These are phyloP conservation scores for Mucor piriformis DNA, from an alignment of 371 early-diverging fungal genomes.

Conservation along the genomic window DNA sequence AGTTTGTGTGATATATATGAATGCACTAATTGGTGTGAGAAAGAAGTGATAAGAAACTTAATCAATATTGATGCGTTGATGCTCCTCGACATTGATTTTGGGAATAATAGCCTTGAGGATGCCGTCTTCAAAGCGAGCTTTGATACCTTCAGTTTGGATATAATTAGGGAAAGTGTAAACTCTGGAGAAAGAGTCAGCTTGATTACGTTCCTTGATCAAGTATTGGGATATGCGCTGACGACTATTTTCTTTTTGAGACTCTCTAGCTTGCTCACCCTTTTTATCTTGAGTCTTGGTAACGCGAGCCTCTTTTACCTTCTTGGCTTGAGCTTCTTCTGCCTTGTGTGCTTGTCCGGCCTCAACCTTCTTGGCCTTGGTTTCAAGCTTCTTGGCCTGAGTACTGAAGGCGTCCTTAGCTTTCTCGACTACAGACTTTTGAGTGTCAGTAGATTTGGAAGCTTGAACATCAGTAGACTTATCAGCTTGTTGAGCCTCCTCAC, in stretches of 20 bases:
- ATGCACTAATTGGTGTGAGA: neutral
- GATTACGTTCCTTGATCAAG: constrained; percentile 41
- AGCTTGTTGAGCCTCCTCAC: neutral
- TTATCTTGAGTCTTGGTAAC: neutral
- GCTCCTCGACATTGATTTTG: constrained; percentile 2
- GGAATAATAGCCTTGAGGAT: constrained; percentile 27
- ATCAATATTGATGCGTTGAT: neutral
- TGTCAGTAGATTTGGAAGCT: too few species aligned
- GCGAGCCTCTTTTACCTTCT: neutral
- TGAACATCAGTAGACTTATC: neutral
- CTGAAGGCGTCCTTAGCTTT: neutral
- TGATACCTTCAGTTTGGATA: constrained; percentile 23
- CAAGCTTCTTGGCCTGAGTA: neutral
- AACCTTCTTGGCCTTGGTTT: neutral
- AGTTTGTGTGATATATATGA: too few species aligned
- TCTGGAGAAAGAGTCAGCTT: constrained; percentile 21
- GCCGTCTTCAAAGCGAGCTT: constrained; percentile 32
- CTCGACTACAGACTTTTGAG: neutral
- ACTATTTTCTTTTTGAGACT: too few species aligned
- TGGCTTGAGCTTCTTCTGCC: neutral
- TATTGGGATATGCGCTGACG: constrained; percentile 14
- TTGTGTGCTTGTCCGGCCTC: neutral
- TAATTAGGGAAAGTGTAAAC: constrained; percentile 22
- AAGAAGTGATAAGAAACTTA: neutral
- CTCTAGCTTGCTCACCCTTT: too few species aligned